Conservation (phyloP, 805 yeast species). For the Wickerhamomyces mucosus region DNA sequence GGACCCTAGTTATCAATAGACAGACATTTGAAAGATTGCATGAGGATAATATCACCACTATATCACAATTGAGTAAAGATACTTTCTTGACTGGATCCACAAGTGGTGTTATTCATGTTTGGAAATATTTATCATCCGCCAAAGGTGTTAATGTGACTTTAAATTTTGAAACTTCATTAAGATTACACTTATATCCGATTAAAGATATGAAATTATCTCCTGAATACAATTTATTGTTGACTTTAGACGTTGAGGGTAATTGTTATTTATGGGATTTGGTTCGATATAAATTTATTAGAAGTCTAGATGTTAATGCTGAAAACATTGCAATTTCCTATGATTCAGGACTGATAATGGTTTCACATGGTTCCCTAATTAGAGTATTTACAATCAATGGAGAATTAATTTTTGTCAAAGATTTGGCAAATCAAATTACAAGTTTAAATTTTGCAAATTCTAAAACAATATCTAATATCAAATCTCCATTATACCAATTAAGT, state of each 20-base stretch:
- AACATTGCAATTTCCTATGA: conserved; percentile 41
- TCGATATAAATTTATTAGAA: conserved; percentile 39
- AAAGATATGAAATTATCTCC: conserved; percentile 37
- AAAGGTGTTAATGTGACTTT: conserved; percentile 16
- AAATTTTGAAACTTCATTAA: conserved; percentile 33
- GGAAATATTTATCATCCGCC: too few relatives aligned
- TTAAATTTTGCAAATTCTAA: conserved; percentile 22
- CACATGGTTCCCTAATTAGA: conserved; percentile 19
- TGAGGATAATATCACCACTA: conserved; percentile 20
- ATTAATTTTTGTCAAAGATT: conserved; percentile 17
- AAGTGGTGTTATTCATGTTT: conserved; percentile 52
- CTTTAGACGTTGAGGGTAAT: conserved; percentile 45
- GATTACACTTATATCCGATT: conserved; percentile 50
- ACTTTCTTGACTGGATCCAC: conserved; percentile 30
- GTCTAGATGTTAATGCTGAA: conserved; percentile 15
- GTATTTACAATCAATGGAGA: conserved; percentile 50
- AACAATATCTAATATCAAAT: conserved; percentile 15
- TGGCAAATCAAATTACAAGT: conserved; percentile 14
- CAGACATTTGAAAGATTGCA: conserved; percentile 23
- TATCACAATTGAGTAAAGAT: conserved; percentile 18
- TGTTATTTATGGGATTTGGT: conserved; percentile 60
- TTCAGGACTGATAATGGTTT: conserved; percentile 41
- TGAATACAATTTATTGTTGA: conserved; percentile 44
- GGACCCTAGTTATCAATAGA: conserved; percentile 17
- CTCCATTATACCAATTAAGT: conserved; percentile 17